Percentiles rank a stretch among this genome's conserved stretches.
Evolutionary conservation across 2,329 filamentous ascomycete species (phyloP).

Genomic region (Kalaharituber pfeilii): DNA sequence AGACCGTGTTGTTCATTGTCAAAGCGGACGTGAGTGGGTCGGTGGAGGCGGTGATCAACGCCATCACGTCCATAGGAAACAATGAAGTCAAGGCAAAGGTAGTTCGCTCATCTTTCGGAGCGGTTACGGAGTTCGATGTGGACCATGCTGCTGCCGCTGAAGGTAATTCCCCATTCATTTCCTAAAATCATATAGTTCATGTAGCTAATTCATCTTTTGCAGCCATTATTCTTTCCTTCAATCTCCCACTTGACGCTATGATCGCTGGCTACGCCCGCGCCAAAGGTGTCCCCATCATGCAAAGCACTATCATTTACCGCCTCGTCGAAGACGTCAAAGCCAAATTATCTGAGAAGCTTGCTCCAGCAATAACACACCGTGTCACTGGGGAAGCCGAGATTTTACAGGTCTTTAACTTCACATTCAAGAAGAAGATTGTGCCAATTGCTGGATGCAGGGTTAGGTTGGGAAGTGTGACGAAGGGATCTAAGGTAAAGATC

Average conservation of each 20-base stretch:
- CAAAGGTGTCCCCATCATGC: conserved; percentile 57
- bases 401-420: conserved; percentile 67
- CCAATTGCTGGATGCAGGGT: conserved; percentile 79
- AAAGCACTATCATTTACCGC: conserved; percentile 76
- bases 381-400: conserved; percentile 83
- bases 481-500: conserved; percentile 50
- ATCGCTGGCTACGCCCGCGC: conserved; percentile 53
- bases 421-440: conserved; percentile 50
- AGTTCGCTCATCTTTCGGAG: conserved; percentile 59
- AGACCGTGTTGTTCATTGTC: conserved; percentile 59
- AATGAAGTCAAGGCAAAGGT: conserved; percentile 65
- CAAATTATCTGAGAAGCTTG: conserved; percentile 50
- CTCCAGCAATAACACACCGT: conserved; percentile 46
- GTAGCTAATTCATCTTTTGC: too few relatives aligned
- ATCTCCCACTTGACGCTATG: conserved; percentile 48
- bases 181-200: too few relatives aligned
- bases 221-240: conserved; percentile 64
- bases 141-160: conserved; percentile 66
- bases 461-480: conserved; percentile 56
- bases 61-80: conserved; percentile 62
- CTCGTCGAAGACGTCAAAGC: conserved; percentile 55
- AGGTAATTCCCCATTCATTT: conserved; percentile 30
- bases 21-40: conserved; percentile 90
- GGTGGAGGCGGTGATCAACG: conserved; percentile 71
- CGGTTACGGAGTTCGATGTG: conserved; percentile 69